Percentiles rank a stretch among this genome's conserved stretches.
phyloP scores from a whole-genome alignment of 129 eudicot genomes.

The Centella asiatica region DNA sequence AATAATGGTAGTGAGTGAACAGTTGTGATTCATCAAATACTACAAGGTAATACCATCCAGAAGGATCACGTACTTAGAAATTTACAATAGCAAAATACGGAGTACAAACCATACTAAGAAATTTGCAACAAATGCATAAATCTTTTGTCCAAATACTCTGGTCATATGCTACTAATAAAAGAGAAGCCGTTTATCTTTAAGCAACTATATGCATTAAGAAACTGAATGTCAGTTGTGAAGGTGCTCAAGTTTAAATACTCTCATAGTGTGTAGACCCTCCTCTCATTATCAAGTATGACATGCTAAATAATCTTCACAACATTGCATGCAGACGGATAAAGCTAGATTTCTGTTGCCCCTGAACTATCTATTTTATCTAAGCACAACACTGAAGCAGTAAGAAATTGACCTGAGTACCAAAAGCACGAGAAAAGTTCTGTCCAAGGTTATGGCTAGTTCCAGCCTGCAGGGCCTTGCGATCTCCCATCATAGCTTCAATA shows the following conservation, averaged over 20 bases:
- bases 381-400: neutral
- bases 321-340: neutral
- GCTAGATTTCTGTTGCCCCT: neutral
- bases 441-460: conserved; percentile 99
- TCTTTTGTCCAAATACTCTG: neutral
- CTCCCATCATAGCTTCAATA: conserved; percentile 99
- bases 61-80: neutral
- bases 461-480: conserved; percentile 92
- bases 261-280: neutral
- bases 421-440: conserved; percentile 95
- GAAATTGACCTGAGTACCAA: conserved; percentile 38
- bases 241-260: neutral
- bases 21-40: neutral
- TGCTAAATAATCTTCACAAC: neutral
- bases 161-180: neutral
- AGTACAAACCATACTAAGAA: neutral
- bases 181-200: neutral
- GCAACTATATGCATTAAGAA: neutral
- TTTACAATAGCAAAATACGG: neutral
- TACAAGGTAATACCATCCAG: neutral
- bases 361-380: neutral
- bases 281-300: neutral
- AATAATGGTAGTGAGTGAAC: neutral
- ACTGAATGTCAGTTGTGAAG: neutral
- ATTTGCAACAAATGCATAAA: neutral